Evolutionary conservation across 495 filamentous ascomycete genomes (phyloP), one percentile per base, ranked within the genome.

Genomic region (Lasiosphaeria miniovina): DNA sequence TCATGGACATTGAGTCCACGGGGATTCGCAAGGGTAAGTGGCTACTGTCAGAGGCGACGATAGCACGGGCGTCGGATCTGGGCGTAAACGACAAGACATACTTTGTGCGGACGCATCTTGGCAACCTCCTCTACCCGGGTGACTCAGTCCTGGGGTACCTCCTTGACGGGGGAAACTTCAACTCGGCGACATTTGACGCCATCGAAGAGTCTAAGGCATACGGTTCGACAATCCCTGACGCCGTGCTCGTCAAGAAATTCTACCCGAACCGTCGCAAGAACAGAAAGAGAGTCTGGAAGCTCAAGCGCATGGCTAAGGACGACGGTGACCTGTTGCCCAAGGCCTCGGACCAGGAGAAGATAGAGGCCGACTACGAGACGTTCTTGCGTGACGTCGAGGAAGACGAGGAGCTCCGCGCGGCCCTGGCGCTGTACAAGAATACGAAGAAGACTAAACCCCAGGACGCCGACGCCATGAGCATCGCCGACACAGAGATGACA

Each of bases 321-420:
- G 89, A 98, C 68, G 86, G 88, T 49, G 90, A 92, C 62, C 80
- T 95, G 72, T 73, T 88, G 52, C 86, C 85, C 38, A 84, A 86
- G 73, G 89, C 91, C 70, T 77, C 90, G 53, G 93, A 98, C 69
- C 86, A 89, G 62, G 88, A 91, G 55, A 82, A 85, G 49, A 85
- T 91, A 68, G 95, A 98, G 63, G 80, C 84, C 43, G 94, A 99
- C 73, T 98, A 91, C 70, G 95, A 99, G 79, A 85, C 90, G 85
- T 99, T 99, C 84, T 76, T 99, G 76, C 85, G 90, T 45, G 95
- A 98, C 73, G 88, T 99, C 10, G 95, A 99, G 73, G 92, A 96
- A 70, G 95, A 99, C 70, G 80, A 86, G 43, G 95, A 99, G 65
- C 79, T 99, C 53, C 81, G 93, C 34, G 77, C 84, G 53, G 91